These are phyloP conservation scores for Barbatosphaeria neglecta DNA, from an alignment of 495 filamentous ascomycete species.

Conservation along the genomic window DNA sequence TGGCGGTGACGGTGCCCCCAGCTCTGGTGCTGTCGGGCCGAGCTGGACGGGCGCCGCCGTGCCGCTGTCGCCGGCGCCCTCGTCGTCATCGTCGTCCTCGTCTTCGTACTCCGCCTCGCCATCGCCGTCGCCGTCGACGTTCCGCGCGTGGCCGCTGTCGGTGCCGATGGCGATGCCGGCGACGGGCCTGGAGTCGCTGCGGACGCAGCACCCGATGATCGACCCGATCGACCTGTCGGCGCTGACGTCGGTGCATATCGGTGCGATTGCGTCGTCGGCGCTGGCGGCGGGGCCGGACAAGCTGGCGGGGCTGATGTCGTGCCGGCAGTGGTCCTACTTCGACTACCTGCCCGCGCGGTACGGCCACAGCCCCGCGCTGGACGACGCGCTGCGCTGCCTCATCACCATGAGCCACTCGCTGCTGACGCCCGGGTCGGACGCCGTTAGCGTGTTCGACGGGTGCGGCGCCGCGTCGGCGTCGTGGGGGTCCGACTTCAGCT, in stretches of 20 bases:
- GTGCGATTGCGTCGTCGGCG: conserved; percentile 1
- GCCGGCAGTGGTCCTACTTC: conserved; percentile 6
- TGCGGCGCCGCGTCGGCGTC: too few species aligned
- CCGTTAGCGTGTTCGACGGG: too few species aligned
- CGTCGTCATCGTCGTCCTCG: not conserved
- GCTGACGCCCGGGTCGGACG: conserved; percentile 1
- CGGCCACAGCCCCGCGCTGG: conserved; percentile 2
- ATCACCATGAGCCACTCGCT: conserved; percentile 3
- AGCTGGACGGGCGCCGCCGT: not conserved
- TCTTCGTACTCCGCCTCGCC: not conserved
- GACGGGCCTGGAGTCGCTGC: conserved; percentile 2
- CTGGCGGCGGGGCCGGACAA: conserved; percentile 1
- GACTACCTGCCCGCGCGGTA: conserved; percentile 2
- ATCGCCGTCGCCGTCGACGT: not conserved
- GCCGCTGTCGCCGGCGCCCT: not conserved
- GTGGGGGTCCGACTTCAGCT: too few species aligned
- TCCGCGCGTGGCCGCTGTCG: not conserved
- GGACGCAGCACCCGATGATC: conserved; percentile 1
- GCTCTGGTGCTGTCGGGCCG: not conserved
- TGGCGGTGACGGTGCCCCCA: too few species aligned
- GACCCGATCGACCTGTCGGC: conserved; percentile 4
- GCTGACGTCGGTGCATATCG: conserved; percentile 3
- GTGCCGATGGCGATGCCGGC: not conserved
- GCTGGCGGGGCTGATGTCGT: conserved; percentile 2
- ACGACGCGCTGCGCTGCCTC: conserved; percentile 6